phyloP scores from a whole-genome alignment of 768 basidiomycete species.

The Serpula lacrymans region DNA sequence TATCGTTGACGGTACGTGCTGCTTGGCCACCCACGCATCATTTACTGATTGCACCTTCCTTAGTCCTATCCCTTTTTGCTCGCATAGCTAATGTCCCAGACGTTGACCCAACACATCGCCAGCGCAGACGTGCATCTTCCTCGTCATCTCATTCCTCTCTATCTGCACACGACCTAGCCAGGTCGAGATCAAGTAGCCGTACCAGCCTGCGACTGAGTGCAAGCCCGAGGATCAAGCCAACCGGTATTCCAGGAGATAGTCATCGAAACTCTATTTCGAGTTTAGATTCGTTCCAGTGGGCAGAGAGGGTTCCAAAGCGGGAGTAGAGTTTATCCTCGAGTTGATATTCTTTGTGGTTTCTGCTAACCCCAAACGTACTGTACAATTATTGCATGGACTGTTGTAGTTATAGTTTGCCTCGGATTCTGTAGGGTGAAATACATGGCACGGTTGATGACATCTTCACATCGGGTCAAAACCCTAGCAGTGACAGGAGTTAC shows the following conservation, averaged over 20 bases:
- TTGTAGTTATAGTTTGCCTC: no score
- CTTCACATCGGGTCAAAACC: no score
- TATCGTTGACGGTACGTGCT: constrained; percentile 68
- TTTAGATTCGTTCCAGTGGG: constrained; percentile 31
- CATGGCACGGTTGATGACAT: no score
- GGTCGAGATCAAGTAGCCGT: constrained; percentile 43
- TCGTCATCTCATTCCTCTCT: constrained; percentile 58
- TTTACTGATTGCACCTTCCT: constrained; percentile 3
- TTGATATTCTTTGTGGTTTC: no score
- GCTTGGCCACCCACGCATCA: neutral
- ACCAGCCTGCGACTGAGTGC: constrained; percentile 32
- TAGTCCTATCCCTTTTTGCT: constrained; percentile 79
- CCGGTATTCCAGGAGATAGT: constrained; percentile 2
- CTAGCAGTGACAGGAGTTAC: no score
- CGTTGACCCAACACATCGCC: constrained; percentile 75
- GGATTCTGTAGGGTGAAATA: no score
- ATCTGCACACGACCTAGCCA: constrained; percentile 34
- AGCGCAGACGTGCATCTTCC: constrained; percentile 75
- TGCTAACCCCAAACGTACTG: no score
- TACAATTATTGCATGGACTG: no score
- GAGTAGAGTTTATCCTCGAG: no score
- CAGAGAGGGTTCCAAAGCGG: constrained; percentile 28
- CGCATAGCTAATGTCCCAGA: constrained; percentile 68
- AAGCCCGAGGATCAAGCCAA: constrained; percentile 30
- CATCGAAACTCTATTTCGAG: constrained; percentile 23